A percentile compares a stretch with the other conserved stretches of the same genome.
Conservation (phyloP, 352 stramenopile genomes). For the Globisporangium rhizosaccharum region DNA sequence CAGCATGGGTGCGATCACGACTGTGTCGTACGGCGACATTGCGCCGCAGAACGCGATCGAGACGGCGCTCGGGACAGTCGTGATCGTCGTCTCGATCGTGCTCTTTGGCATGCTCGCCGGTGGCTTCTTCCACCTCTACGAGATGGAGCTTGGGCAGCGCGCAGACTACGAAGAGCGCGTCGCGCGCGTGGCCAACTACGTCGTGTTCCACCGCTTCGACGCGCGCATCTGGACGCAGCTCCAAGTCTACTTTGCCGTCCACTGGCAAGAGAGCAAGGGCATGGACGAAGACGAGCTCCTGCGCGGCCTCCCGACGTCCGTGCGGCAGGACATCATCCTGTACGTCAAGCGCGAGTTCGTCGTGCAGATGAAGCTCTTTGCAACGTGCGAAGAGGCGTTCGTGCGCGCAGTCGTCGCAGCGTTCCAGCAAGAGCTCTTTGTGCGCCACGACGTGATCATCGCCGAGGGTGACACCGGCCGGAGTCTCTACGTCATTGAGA, state of each 20-base stretch:
- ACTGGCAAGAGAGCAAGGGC: constrained; percentile 42
- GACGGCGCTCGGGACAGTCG: constrained; percentile 19
- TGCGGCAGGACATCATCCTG: constrained; percentile 29
- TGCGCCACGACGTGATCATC: constrained; percentile 75
- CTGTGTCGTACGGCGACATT: constrained; percentile 38
- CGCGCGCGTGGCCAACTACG: constrained; percentile 29
- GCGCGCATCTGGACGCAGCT: constrained; percentile 38
- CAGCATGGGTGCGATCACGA: constrained; percentile 34
- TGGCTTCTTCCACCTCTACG: constrained; percentile 39
- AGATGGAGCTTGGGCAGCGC: constrained; percentile 36
- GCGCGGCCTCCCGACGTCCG: constrained; percentile 22
- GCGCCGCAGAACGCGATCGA: constrained; percentile 29
- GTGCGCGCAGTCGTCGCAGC: constrained; percentile 48
- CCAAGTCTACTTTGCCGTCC: constrained; percentile 38
- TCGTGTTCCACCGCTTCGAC: constrained; percentile 38
- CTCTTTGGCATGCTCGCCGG: constrained; percentile 42
- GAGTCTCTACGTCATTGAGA: constrained; percentile 70
- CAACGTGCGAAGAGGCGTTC: constrained; percentile 51
- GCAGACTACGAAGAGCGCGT: constrained; percentile 48
- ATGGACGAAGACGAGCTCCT: constrained; percentile 41
- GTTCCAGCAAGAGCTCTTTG: constrained; percentile 70
- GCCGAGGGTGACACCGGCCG: constrained; percentile 46
- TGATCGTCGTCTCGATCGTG: constrained; percentile 36
- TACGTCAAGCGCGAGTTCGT: constrained; percentile 44
- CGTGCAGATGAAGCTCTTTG: constrained; percentile 55